Base-by-base conservation (phyloP, 2,329 filamentous ascomycete genomes). In the Alternaria burnsii region DNA sequence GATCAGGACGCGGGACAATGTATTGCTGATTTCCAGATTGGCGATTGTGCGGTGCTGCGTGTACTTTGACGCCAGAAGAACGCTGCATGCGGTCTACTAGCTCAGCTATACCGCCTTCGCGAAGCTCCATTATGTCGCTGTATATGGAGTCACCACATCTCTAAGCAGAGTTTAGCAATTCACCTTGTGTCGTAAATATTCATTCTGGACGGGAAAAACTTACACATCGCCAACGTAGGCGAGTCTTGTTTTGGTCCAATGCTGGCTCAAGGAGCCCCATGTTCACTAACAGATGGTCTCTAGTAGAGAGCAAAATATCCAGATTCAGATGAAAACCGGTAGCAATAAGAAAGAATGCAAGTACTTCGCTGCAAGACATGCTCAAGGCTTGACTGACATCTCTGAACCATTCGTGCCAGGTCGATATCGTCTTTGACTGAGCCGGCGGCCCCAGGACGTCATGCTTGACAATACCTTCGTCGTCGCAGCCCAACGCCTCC, bases 191-290 rank as follows among this genome's bases (percentile, higher is more conserved):
- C 1, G 8, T 34, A 30, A 30, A 11, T 0, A 30, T 11, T 3
- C 1, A 14, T 38, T 48, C 5, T 14, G 18, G 18, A 28, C 30
- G 26, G 20, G 22, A 10, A 50, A 8, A 30, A 69, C 68, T 53
- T 58, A 73, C 70, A 30, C 68, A 66, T 57, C 56, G 52, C 69
- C 71, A 73, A n/a, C 61, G 58, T 7, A 71, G 46, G 8, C 68
- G 61, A 3, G 53, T 36, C 44, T 9, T 54, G 16, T 44, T 52
- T 22, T 40, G 40, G 9, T 30, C 48, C 7, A 67, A 44, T 3
- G 51, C 20, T 8, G 54, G 57, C 26, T 68, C 65, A 7, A 68
- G n/a, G 1, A 42, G 30, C 0, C 63, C 59, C 24, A 38, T 41
- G 4, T 46, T 20, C 14, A 56, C 47, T 5, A 59, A 32, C 7